These are phyloP conservation scores for Trichosporon inkin DNA, from an alignment of 1,284 basidiomycete species.

Conservation along the genomic window DNA sequence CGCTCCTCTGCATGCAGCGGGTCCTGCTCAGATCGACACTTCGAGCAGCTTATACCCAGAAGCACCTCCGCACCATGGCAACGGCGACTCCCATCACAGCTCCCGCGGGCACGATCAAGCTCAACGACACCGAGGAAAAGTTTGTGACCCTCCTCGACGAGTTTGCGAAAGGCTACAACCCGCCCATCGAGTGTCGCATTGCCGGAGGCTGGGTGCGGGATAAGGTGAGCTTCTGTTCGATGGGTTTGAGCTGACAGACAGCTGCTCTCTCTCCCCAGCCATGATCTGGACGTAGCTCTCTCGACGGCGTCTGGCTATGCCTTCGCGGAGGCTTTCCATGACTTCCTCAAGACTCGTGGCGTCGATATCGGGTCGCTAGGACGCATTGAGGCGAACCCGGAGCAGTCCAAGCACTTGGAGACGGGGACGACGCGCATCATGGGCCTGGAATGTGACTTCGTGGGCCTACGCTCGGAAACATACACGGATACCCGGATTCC, in stretches of 20 bases:
- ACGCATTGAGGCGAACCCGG: constrained; percentile 89
- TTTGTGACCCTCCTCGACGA: constrained; percentile 44
- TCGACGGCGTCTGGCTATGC: constrained; percentile 82
- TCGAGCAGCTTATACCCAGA: neutral
- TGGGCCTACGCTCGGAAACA: constrained; percentile 88
- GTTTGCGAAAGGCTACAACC: constrained; percentile 32
- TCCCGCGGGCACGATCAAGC: constrained; percentile 12
- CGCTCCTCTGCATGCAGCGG: constrained; percentile 4
- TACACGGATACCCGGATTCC: constrained; percentile 91
- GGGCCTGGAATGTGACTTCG: constrained; percentile 85
- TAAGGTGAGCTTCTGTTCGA: constrained; percentile 61
- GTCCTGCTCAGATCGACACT: neutral
- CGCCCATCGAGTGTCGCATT: constrained; percentile 67
- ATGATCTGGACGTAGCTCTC: constrained; percentile 93
- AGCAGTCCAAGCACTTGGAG: constrained; percentile 97
- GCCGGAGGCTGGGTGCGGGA: constrained; percentile 97
- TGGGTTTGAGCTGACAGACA: constrained; percentile 45
- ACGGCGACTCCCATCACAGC: constrained; percentile 12
- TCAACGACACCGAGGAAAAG: constrained; percentile 31
- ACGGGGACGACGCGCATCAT: constrained; percentile 85
- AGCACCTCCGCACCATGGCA: constrained; percentile 11
- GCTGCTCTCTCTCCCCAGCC: constrained; percentile 76
- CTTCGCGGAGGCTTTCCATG: constrained; percentile 77
- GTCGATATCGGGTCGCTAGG: constrained; percentile 61
- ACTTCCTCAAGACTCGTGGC: constrained; percentile 59